Base-by-base conservation (phyloP, 768 basidiomycete species). In the Lactarius hatsudake region DNA sequence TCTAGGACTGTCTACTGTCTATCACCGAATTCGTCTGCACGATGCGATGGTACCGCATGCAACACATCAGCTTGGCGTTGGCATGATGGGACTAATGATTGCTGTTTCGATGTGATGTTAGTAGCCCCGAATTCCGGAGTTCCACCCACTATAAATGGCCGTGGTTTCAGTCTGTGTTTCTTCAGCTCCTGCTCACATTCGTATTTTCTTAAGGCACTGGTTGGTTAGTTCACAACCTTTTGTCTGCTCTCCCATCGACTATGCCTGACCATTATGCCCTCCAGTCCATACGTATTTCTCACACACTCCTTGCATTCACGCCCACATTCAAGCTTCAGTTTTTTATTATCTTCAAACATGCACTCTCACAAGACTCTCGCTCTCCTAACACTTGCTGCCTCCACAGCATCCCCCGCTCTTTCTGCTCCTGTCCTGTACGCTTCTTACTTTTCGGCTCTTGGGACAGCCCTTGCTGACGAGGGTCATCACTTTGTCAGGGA, bases 141-240 rank as follows among this genome's bases (percentile, higher is more conserved):
- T 3, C 36, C 17, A 15, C 58, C 13, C 10, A 26, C 26, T 30
- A 60, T 60, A 60, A 60, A 12, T 18, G 36, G 28, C 23, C 51
- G 26, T 45, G 40, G 42, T 42, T 43, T 32, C 23, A 8, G 4
- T 3, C 2, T 1, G 15, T 20, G 20, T 13, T 61, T 28, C 53
- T 40, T 28, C 32, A 61, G 53, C 48, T 55, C 38, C 26, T 56
- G 32, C 45, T 62, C 56, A 62, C 15, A 40, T 66, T 62, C 38
- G 23, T 34, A 23, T n/a, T 55, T 7, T 38, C 48, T 7, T 12
- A 3, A 40, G 66, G 57, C 57, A 67, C 66, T 63, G 66, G 66
- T 67, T 67, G 66, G 66, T 67, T n/a, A 55, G 66, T 38, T 40
- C 18, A 6, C 3, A 15, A 40, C 23, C 12, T 10, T 36, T 23